A percentile compares a stretch with the other conserved stretches of the same genome.
phyloP scores from a whole-genome alignment of 345 rosid species.

The Hibiscus syriacus region DNA sequence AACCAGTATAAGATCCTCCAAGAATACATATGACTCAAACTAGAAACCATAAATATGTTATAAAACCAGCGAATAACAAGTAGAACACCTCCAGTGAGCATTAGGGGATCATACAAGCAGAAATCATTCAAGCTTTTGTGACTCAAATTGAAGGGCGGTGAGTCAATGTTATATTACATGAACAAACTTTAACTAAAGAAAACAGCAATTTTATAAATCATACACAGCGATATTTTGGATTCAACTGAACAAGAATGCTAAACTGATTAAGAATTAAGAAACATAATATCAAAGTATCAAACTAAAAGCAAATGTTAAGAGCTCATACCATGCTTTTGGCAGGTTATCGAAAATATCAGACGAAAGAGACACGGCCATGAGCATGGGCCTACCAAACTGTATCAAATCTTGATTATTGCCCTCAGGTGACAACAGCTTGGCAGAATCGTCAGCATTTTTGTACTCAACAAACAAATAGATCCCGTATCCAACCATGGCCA shows the following conservation, averaged over 20 bases:
- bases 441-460: slow-evolving; percentile 31
- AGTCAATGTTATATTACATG: background rate
- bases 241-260: background rate
- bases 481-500: slow-evolving; percentile 92
- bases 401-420: slow-evolving; percentile 25
- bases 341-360: slow-evolving; percentile 46
- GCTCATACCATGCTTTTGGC: slow-evolving; percentile 86
- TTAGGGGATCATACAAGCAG: background rate
- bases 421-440: slow-evolving; percentile 20
- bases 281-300: slow-evolving; percentile 5
- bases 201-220: background rate
- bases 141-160: background rate
- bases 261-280: background rate
- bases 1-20: background rate
- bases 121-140: background rate
- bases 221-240: background rate
- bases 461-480: slow-evolving; percentile 89
- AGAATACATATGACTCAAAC: background rate
- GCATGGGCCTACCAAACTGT: slow-evolving; percentile 81
- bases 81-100: background rate
- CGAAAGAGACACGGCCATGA: slow-evolving; percentile 61
- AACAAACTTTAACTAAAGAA: background rate
- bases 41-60: background rate
- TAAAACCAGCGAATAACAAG: background rate
- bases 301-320: background rate